Evolutionary conservation across 805 yeast genomes (phyloP).

Genomic region (Candida tallmaniae): DNA sequence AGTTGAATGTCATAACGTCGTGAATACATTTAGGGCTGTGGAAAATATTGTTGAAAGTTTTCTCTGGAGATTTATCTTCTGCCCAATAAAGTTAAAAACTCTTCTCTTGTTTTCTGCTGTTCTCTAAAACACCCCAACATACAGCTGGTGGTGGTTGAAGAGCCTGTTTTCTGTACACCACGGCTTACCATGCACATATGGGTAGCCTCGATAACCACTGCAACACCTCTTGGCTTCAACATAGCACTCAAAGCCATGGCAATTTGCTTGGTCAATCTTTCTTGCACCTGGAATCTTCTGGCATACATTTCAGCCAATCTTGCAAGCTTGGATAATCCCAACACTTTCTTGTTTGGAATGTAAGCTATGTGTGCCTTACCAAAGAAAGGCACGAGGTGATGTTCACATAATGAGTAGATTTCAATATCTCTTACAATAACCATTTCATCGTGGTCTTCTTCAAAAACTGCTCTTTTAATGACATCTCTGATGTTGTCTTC

Average conservation of each 20-base stretch:
- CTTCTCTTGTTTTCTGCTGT: constrained; percentile 94
- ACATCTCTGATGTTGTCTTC: constrained; percentile 91
- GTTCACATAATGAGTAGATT: constrained; percentile 90
- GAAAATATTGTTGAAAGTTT: constrained; percentile 15
- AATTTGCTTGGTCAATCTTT: constrained; percentile 91
- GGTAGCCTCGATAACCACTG: constrained; percentile 95
- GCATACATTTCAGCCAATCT: constrained; percentile 96
- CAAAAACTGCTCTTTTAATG: constrained; percentile 91
- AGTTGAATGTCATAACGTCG: constrained; percentile 34
- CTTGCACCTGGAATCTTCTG: constrained; percentile 96
- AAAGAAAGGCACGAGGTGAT: constrained; percentile 93
- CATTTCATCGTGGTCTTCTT: constrained; percentile 99
- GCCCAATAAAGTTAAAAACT: constrained; percentile 77
- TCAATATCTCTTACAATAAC: constrained; percentile 95
- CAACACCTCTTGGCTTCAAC: constrained; percentile 92
- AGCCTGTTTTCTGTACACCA: constrained; percentile 94
- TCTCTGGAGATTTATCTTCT: constrained; percentile 36
- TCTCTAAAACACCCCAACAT: constrained; percentile 96
- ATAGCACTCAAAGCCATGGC: constrained; percentile 94
- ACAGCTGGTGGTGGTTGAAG: constrained; percentile 90
- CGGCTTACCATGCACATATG: constrained; percentile 99
- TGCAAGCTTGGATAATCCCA: constrained; percentile 91
- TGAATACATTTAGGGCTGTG: constrained; percentile 5
- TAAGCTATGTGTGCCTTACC: constrained; percentile 99
- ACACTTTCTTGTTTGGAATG: constrained; percentile 88